These are phyloP conservation scores for Narthecium ossifragum DNA, from an alignment of 106 monocot genomes.

Conservation along the genomic window DNA sequence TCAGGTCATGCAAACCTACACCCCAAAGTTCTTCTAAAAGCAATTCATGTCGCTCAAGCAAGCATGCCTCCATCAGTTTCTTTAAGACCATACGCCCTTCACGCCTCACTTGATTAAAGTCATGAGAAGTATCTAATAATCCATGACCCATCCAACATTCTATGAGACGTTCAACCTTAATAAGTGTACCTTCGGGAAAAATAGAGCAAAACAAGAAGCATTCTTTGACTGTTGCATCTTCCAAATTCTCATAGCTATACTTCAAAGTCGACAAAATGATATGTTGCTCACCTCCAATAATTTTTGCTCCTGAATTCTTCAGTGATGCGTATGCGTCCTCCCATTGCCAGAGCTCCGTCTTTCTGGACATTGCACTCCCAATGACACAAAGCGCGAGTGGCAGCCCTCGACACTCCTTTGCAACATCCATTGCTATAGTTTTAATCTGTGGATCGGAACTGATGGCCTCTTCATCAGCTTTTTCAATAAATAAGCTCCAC, in stretches of 20 bases:
- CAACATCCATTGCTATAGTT: slow-evolving; percentile 2
- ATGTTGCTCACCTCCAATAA: background rate
- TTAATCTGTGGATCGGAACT: background rate
- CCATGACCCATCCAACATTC: too few species aligned
- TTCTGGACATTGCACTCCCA: slow-evolving; percentile 11
- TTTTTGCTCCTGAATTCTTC: background rate
- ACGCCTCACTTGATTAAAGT: too few species aligned
- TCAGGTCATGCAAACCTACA: slow-evolving; percentile 4
- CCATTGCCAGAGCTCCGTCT: background rate
- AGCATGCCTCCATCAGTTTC: background rate
- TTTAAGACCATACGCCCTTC: background rate
- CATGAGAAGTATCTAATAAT: too few species aligned
- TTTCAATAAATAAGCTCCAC: too few species aligned
- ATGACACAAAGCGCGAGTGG: slow-evolving; percentile 14
- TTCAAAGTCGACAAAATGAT: background rate
- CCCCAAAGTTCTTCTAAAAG: background rate
- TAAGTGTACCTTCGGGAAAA: slow-evolving; percentile 5
- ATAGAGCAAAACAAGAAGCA: background rate
- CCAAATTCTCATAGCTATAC: too few species aligned
- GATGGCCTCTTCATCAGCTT: background rate
- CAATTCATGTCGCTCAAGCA: background rate
- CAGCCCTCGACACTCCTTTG: slow-evolving; percentile 17
- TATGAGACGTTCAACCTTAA: too few species aligned
- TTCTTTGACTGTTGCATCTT: too few species aligned
- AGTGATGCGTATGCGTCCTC: background rate